These are phyloP conservation scores for Aquilaria yunnanensis DNA, from an alignment of 345 rosid species.

Conservation along the genomic window DNA sequence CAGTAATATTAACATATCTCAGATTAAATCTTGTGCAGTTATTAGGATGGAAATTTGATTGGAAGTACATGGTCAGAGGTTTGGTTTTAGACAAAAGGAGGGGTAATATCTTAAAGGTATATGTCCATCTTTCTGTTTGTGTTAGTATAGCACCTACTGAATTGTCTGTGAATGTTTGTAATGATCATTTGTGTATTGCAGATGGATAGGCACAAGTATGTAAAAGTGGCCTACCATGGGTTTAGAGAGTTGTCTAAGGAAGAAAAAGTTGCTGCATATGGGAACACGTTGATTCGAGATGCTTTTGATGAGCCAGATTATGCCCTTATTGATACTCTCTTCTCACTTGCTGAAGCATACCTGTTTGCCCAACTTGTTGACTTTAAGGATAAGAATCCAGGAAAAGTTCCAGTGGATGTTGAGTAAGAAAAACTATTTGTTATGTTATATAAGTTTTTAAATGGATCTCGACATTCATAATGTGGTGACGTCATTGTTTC, in stretches of 20 bases:
- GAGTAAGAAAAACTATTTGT: slow-evolving; percentile 48
- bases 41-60: slow-evolving; percentile 79
- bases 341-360: slow-evolving; percentile 94
- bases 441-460: background rate
- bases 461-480: background rate
- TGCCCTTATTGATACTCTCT: slow-evolving; percentile 94
- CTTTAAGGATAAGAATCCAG: slow-evolving; percentile 77
- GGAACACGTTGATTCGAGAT: slow-evolving; percentile 76
- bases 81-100: slow-evolving; percentile 94
- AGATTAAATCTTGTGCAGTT: slow-evolving; percentile 35
- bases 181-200: slow-evolving; percentile 24
- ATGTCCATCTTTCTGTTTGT: background rate
- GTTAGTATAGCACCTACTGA: background rate
- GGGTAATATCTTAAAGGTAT: slow-evolving; percentile 93
- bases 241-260: slow-evolving; percentile 87
- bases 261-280: slow-evolving; percentile 81
- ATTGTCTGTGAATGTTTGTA: slow-evolving; percentile 1
- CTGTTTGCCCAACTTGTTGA: slow-evolving; percentile 96
- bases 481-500: background rate
- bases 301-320: slow-evolving; percentile 95
- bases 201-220: slow-evolving; percentile 99
- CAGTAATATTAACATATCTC: too few species aligned
- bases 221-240: slow-evolving; percentile 97
- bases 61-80: slow-evolving; percentile 97
- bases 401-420: slow-evolving; percentile 42